A percentile compares a stretch with the other conserved stretches of the same genome.
phyloP scores from a whole-genome alignment of 345 rosid genomes.

The Populus alba region DNA sequence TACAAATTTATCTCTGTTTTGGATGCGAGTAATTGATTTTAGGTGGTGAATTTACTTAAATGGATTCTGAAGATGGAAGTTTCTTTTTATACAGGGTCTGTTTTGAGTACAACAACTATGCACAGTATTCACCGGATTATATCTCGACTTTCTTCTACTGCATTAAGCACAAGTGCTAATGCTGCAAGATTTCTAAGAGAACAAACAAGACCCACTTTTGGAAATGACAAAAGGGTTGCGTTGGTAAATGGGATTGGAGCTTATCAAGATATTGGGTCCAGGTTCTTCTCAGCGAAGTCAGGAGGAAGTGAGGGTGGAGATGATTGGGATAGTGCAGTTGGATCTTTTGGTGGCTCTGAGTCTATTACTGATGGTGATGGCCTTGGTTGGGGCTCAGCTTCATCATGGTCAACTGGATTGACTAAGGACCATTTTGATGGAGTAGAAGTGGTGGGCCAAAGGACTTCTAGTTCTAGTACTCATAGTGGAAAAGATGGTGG shows the following conservation, averaged over 20 bases:
- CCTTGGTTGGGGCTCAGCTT: constrained; percentile 65
- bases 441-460: constrained; percentile 37
- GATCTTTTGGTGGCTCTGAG: constrained; percentile 34
- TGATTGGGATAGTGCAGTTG: constrained; percentile 36
- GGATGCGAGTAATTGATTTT: neutral
- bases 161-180: constrained; percentile 28
- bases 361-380: constrained; percentile 36
- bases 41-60: neutral
- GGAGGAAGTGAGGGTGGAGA: constrained; percentile 36
- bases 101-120: constrained; percentile 16
- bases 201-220: neutral
- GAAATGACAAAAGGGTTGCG: constrained; percentile 12
- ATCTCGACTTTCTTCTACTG: constrained; percentile 43
- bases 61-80: neutral
- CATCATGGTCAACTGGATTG: constrained; percentile 88
- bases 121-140: constrained; percentile 41
- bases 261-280: constrained; percentile 12
- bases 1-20: neutral
- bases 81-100: neutral
- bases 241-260: constrained; percentile 19
- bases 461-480: constrained; percentile 14
- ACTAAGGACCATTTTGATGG: constrained; percentile 94
- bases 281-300: constrained; percentile 42
- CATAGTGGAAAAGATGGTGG: constrained; percentile 22
- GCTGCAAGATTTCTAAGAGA: constrained; percentile 23